Conservation (phyloP, 768 basidiomycete genomes). For the Fistulinella prunicolor region DNA sequence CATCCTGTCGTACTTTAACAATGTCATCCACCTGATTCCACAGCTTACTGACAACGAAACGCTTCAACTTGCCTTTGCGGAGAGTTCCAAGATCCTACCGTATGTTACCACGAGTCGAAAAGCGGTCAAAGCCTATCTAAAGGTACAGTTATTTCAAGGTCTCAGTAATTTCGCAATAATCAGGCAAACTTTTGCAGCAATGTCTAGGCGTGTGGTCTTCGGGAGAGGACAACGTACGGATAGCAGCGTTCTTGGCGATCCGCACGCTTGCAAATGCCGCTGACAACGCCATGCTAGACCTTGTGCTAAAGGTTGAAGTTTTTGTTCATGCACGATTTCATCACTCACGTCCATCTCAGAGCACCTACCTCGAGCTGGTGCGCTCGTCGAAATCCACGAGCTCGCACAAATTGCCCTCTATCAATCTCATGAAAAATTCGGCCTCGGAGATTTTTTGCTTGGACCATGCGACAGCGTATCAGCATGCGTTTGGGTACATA, state of each 20-base stretch:
- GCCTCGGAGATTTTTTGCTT: constrained; percentile 89
- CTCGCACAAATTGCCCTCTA: constrained; percentile 80
- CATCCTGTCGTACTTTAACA: constrained; percentile 86
- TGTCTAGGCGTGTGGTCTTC: constrained; percentile 84
- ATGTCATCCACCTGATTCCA: constrained; percentile 72
- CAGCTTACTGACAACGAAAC: constrained; percentile 69
- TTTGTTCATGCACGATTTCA: background rate
- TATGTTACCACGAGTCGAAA: constrained; percentile 84
- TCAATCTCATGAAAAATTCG: constrained; percentile 97
- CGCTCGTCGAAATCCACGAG: constrained; percentile 84
- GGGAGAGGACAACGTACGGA: constrained; percentile 74
- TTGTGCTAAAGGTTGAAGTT: constrained; percentile 71
- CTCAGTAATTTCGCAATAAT: background rate
- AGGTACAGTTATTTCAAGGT: constrained; percentile 46
- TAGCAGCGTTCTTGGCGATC: constrained; percentile 84
- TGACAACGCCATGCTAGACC: constrained; percentile 79
- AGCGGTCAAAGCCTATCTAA: constrained; percentile 81
- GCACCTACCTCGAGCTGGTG: constrained; percentile 84
- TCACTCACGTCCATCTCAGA: constrained; percentile 41
- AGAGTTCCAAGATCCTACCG: constrained; percentile 87
- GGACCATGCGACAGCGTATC: constrained; percentile 72
- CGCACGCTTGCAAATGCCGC: constrained; percentile 72
- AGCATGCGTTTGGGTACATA: constrained; percentile 95
- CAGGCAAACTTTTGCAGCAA: constrained; percentile 43
- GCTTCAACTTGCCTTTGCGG: constrained; percentile 68